A percentile compares a stretch with the other conserved stretches of the same genome.
phyloP scores from a whole-genome alignment of 2,329 filamentous ascomycete genomes.

The Diaporthe helianthi region DNA sequence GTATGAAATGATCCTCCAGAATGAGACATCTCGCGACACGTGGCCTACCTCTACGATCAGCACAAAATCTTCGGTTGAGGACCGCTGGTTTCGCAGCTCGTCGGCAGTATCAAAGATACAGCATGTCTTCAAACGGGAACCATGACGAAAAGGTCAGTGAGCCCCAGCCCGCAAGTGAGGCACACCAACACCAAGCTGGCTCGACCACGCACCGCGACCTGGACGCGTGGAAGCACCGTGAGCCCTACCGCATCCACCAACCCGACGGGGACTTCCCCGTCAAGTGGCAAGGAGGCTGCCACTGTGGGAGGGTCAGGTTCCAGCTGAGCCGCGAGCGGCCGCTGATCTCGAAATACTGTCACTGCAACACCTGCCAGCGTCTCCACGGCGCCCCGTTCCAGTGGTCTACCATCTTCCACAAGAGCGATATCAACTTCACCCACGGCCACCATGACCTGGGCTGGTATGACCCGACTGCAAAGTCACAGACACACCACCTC shows the following conservation, averaged over 20 bases:
- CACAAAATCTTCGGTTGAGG: not conserved
- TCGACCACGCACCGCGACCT: conserved; percentile 37
- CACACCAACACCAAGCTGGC: conserved; percentile 40
- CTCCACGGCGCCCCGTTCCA: conserved; percentile 87
- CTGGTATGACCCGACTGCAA: conserved; percentile 74
- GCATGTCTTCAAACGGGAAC: not conserved
- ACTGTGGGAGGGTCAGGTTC: conserved; percentile 79
- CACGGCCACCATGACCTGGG: conserved; percentile 68
- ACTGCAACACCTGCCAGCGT: conserved; percentile 81
- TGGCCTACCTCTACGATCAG: not conserved
- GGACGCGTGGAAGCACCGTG: conserved; percentile 41
- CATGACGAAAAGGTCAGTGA: conserved; percentile 26
- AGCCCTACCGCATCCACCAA: conserved; percentile 40
- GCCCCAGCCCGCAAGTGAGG: conserved; percentile 32
- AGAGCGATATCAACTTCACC: conserved; percentile 74
- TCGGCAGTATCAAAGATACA: not conserved
- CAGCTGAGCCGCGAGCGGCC: conserved; percentile 73
- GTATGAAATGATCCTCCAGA: not conserved
- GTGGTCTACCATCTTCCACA: conserved; percentile 89
- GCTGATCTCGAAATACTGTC: conserved; percentile 79
- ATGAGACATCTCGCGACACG: conserved; percentile 23
- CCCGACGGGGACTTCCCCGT: conserved; percentile 40
- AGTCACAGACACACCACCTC: conserved; percentile 68
- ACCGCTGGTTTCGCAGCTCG: not conserved
- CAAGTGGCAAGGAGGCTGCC: conserved; percentile 58